Evolutionary conservation across 2,329 filamentous ascomycete genomes (phyloP).

Genomic region (Fusarium ramigenum): DNA sequence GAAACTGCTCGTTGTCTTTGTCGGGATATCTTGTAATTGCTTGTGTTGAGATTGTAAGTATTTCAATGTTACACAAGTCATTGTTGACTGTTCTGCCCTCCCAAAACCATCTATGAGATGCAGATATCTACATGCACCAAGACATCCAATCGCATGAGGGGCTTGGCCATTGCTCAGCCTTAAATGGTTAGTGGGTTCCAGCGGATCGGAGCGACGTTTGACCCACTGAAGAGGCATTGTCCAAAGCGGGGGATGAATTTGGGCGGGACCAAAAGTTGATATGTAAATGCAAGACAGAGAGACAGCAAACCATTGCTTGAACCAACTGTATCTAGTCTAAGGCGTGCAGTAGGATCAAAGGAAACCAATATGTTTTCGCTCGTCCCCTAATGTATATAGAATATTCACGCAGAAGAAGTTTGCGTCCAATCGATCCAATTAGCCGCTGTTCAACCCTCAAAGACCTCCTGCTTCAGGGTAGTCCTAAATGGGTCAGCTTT

Average conservation of each 20-base stretch:
- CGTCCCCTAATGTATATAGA: background rate
- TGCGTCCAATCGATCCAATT: background rate
- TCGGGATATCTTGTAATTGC: background rate
- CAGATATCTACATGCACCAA: background rate
- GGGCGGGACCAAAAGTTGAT: background rate
- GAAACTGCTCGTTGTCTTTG: background rate
- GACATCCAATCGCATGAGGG: background rate
- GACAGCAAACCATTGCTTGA: background rate
- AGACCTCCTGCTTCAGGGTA: background rate
- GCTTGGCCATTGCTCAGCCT: constrained; percentile 24
- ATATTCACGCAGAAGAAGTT: background rate
- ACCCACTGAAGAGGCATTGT: constrained; percentile 29
- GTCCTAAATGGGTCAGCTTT: background rate
- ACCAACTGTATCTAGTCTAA: background rate
- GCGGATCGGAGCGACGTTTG: constrained; percentile 18
- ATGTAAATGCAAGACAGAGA: background rate
- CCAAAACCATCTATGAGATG: background rate
- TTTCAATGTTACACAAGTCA: background rate
- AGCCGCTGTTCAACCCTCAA: background rate
- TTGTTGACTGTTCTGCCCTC: background rate
- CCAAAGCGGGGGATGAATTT: background rate
- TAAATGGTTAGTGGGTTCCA: constrained; percentile 18
- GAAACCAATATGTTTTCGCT: background rate
- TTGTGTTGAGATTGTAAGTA: background rate
- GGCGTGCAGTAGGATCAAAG: background rate